A percentile compares a stretch with the other conserved stretches of the same genome.
Conservation (phyloP, 805 yeast genomes). For the Candida chilensis region DNA sequence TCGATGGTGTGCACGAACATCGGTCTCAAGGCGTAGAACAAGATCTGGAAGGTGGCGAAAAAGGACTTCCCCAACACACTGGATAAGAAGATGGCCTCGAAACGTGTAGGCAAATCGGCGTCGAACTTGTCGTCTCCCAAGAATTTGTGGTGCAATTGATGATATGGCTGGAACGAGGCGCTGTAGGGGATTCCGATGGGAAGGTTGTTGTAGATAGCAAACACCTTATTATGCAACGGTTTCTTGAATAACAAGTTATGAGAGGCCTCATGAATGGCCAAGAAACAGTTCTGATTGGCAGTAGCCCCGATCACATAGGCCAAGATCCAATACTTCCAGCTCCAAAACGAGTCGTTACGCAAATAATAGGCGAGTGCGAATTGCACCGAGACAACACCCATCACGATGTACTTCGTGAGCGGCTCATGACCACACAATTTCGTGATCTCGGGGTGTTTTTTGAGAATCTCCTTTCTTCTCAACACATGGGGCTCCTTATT, state of each 20-base stretch:
- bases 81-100: conserved; percentile 68
- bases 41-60: conserved; percentile 82
- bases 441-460: conserved; percentile 70
- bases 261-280: conserved; percentile 82
- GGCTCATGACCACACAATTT: conserved; percentile 85
- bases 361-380: conserved; percentile 53
- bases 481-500: conserved; percentile 74
- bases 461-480: conserved; percentile 65
- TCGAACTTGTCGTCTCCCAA: conserved; percentile 78
- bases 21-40: conserved; percentile 86
- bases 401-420: conserved; percentile 66
- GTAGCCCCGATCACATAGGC: conserved; percentile 86
- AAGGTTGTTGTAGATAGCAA: conserved; percentile 66
- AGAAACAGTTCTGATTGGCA: conserved; percentile 71
- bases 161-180: conserved; percentile 86
- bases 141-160: conserved; percentile 85
- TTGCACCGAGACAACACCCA: conserved; percentile 62
- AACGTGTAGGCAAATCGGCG: conserved; percentile 78
- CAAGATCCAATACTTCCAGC: conserved; percentile 43
- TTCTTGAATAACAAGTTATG: conserved; percentile 79
- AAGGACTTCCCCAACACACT: conserved; percentile 82
- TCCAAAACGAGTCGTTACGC: conserved; percentile 41
- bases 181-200: conserved; percentile 90
- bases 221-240: conserved; percentile 70
- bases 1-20: conserved; percentile 73